A percentile compares a stretch with the other conserved stretches of the same genome.
Conservation (phyloP, 2,329 filamentous ascomycete genomes). For the Aspergillus intermedius region DNA sequence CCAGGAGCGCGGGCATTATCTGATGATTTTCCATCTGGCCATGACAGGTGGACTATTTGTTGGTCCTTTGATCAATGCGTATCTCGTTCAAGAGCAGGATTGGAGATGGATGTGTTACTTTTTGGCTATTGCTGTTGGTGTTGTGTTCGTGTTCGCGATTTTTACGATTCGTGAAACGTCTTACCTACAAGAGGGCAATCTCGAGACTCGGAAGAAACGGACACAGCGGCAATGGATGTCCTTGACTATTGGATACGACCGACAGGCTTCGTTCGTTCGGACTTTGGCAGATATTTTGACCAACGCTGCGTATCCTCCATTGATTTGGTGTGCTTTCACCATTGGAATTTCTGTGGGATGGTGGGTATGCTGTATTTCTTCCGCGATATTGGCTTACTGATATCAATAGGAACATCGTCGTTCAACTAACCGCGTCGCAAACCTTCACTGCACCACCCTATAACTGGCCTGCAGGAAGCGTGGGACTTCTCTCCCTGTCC, state of each 20-base stretch:
- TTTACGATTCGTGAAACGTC: conserved; percentile 21
- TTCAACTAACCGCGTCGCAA: conserved; percentile 20
- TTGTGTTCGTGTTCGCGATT: conserved; percentile 10
- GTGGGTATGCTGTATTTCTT: conserved; percentile 3
- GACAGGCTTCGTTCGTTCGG: conserved; percentile 18
- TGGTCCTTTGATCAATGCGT: conserved; percentile 28
- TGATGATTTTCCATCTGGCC: conserved; percentile 36
- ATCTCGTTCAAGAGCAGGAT: conserved; percentile 15
- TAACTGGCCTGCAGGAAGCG: conserved; percentile 16
- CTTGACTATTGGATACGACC: conserved; percentile 13
- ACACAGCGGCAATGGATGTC: conserved; percentile 17
- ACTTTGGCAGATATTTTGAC: conserved; percentile 17
- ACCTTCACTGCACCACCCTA: conserved; percentile 22
- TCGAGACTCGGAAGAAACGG: conserved; percentile 2
- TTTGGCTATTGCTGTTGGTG: conserved; percentile 16
- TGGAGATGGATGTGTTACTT: conserved; percentile 25
- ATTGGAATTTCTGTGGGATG: conserved; percentile 23
- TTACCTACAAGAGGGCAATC: conserved; percentile 5
- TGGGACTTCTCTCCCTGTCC: conserved; percentile 20
- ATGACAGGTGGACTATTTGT: conserved; percentile 32
- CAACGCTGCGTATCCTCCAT: conserved; percentile 18
- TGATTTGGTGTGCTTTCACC: conserved; percentile 21
- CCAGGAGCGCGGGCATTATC: conserved; percentile 28
- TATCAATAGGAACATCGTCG: conserved; percentile 21
- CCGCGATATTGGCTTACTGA: background rate